Evolutionary conservation across 257 asterid species (phyloP).

Genomic region (Ballota nigra): DNA sequence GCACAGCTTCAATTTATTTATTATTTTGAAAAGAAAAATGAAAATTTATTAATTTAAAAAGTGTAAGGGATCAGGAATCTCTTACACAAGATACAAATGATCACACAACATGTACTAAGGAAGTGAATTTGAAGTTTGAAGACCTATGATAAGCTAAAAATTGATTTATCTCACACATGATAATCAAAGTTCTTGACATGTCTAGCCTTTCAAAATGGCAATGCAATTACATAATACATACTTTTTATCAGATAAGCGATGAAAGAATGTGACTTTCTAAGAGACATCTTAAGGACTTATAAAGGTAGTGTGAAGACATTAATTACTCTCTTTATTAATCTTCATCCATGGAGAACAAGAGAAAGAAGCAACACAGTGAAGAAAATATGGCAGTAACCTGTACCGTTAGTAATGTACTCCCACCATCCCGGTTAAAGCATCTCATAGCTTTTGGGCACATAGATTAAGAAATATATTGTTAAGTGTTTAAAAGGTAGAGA

Average conservation of each 20-base stretch:
- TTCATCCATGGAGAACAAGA: neutral
- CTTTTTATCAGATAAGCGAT: neutral
- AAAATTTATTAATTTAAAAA: too few species aligned
- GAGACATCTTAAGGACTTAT: neutral
- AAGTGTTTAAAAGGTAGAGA: too few species aligned
- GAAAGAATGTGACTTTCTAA: neutral
- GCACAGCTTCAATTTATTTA: neutral
- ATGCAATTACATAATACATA: too few species aligned
- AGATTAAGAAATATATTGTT: too few species aligned
- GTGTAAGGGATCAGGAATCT: too few species aligned
- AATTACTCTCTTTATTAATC: neutral
- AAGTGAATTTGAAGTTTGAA: neutral
- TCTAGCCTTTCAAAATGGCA: neutral
- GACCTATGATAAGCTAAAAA: neutral
- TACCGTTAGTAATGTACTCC: neutral
- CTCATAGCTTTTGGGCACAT: too few species aligned
- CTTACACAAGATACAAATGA: too few species aligned
- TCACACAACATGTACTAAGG: neutral
- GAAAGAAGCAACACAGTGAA: slow-evolving; percentile 5
- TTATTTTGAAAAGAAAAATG: neutral
- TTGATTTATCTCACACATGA: neutral
- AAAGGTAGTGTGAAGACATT: neutral
- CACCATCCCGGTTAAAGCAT: too few species aligned
- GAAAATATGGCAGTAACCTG: neutral
- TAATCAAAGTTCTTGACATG: neutral